Conservation (phyloP, 345 rosid genomes). For the Populus pruinosa region DNA sequence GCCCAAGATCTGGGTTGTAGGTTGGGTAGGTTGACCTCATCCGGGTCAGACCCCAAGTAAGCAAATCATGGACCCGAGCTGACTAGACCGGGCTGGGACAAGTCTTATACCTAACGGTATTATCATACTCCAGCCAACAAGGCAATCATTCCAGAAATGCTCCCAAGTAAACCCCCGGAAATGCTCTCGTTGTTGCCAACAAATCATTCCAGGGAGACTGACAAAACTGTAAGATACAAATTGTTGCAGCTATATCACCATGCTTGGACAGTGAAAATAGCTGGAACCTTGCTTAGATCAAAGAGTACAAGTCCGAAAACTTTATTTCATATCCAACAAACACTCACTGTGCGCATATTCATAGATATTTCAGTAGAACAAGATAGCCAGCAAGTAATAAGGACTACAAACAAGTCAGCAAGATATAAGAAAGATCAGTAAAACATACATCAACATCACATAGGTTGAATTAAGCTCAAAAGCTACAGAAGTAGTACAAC, state of each 20-base stretch:
- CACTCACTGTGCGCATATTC: neutral
- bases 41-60: too few species aligned
- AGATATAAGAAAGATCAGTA: neutral
- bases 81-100: too few species aligned
- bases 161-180: too few species aligned
- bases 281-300: neutral
- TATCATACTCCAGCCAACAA: too few species aligned
- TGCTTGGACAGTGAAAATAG: too few species aligned
- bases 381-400: neutral
- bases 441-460: neutral
- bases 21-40: too few species aligned
- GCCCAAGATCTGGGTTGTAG: too few species aligned
- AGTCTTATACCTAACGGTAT: too few species aligned
- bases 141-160: too few species aligned
- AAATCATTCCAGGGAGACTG: too few species aligned
- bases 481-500: constrained; percentile 12
- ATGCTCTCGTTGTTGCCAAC: too few species aligned
- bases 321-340: neutral
- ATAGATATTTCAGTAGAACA: neutral
- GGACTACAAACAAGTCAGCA: neutral
- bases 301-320: neutral
- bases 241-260: neutral
- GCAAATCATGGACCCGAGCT: too few species aligned
- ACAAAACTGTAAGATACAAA: neutral
- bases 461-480: neutral